Evolutionary conservation across 176 grass and related monocot species (phyloP).

Genomic region (Oryza australiensis): DNA sequence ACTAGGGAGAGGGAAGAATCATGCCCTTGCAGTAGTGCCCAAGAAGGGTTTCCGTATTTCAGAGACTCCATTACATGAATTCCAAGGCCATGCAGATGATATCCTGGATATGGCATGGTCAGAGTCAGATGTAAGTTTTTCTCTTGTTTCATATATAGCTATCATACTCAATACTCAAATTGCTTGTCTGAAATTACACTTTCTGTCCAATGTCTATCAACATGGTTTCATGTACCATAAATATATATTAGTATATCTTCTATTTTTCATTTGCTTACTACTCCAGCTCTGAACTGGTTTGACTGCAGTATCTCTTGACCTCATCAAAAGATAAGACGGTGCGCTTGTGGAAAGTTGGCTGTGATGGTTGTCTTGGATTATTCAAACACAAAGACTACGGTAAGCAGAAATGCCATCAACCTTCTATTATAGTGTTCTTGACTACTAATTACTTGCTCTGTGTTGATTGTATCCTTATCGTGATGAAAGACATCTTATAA

Average conservation of each 20-base stretch:
- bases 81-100: constrained; percentile 65
- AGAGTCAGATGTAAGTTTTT: constrained; percentile 68
- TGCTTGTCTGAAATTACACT: background rate
- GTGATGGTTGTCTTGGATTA: constrained; percentile 58
- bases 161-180: background rate
- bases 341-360: constrained; percentile 90
- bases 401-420: constrained; percentile 32
- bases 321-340: constrained; percentile 93
- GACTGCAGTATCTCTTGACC: constrained; percentile 80
- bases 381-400: constrained; percentile 87
- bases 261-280: constrained; percentile 24
- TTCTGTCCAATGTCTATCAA: background rate
- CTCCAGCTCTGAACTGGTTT: constrained; percentile 22
- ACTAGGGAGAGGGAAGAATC: constrained; percentile 35
- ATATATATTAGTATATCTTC: background rate
- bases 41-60: constrained; percentile 63
- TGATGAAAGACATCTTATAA: background rate
- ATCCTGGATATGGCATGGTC: constrained; percentile 94
- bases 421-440: background rate
- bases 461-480: background rate
- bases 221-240: constrained; percentile 4
- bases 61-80: constrained; percentile 69
- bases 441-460: background rate
- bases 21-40: constrained; percentile 59
- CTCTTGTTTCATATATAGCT: background rate